Conservation (phyloP, 768 basidiomycete genomes). For the Lactarius psammicola region DNA sequence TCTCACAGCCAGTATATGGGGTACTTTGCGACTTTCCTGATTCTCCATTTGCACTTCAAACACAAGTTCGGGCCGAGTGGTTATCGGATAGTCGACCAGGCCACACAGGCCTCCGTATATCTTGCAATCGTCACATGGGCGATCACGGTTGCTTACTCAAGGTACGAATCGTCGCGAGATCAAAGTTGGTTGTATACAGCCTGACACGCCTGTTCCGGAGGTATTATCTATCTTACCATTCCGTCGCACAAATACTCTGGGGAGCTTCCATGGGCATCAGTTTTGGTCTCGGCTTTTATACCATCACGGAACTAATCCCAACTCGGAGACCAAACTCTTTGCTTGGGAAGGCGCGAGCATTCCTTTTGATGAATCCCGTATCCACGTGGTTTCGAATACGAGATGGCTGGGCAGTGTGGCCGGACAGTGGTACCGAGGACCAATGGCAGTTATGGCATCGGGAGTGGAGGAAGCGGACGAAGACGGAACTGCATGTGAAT, state of each 20-base stretch:
- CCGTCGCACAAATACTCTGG: constrained; percentile 69
- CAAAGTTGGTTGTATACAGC: not conserved
- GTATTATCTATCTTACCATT: constrained; percentile 72
- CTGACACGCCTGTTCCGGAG: constrained; percentile 38
- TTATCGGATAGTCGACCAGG: constrained; percentile 47
- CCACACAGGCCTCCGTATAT: constrained; percentile 50
- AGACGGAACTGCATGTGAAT: constrained; percentile 13
- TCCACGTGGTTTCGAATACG: constrained; percentile 66
- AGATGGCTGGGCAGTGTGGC: constrained; percentile 82
- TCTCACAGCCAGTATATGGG: constrained; percentile 92
- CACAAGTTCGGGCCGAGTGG: constrained; percentile 64
- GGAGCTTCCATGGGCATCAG: constrained; percentile 62
- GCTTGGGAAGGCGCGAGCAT: constrained; percentile 49
- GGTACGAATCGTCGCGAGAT: constrained; percentile 43
- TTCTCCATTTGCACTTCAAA: constrained; percentile 68
- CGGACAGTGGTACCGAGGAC: constrained; percentile 69
- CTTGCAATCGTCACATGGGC: constrained; percentile 55
- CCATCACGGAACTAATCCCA: constrained; percentile 58
- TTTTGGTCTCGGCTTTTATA: constrained; percentile 56
- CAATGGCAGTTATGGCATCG: constrained; percentile 69
- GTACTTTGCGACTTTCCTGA: constrained; percentile 74
- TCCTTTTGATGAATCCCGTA: constrained; percentile 55
- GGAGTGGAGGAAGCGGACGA: constrained; percentile 49
- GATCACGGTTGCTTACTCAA: constrained; percentile 70
- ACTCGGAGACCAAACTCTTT: constrained; percentile 49